A percentile compares a stretch with the other conserved stretches of the same genome.
These are phyloP conservation scores for Urtica urens DNA, from an alignment of 306 rosid species.

Conservation along the genomic window DNA sequence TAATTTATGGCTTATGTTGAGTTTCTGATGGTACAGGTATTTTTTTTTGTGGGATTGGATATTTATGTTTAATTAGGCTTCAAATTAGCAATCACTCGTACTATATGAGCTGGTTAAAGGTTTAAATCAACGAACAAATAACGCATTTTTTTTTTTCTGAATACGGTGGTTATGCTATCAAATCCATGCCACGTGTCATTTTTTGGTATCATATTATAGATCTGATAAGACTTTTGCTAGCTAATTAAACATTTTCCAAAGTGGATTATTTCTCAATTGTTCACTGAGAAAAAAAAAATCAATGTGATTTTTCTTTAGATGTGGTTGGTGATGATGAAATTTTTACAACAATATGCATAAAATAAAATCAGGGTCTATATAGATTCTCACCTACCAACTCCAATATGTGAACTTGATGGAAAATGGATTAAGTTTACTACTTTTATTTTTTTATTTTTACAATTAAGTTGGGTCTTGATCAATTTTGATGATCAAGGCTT, in stretches of 20 bases:
- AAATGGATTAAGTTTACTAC: not conserved
- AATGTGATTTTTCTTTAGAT: not conserved
- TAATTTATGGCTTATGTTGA: not conserved
- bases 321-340: not conserved
- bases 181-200: constrained; percentile 8
- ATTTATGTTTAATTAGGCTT: constrained; percentile 1
- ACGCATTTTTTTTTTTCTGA: not conserved
- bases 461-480: constrained; percentile 12
- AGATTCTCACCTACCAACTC: constrained; percentile 1
- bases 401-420: not conserved
- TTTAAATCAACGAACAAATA: not conserved
- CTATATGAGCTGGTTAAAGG: constrained; percentile 4
- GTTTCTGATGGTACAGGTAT: too few species aligned
- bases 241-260: not conserved
- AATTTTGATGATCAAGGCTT: constrained; percentile 10
- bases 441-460: too few species aligned
- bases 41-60: not conserved
- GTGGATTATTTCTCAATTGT: not conserved
- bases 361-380: not conserved
- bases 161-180: constrained; percentile 12
- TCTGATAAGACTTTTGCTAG: not conserved
- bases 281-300: not conserved
- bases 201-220: not conserved
- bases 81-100: constrained; percentile 1
- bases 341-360: not conserved